Conservation (phyloP, 2,329 filamentous ascomycete species). For the Orbilia blumenaviensis region DNA sequence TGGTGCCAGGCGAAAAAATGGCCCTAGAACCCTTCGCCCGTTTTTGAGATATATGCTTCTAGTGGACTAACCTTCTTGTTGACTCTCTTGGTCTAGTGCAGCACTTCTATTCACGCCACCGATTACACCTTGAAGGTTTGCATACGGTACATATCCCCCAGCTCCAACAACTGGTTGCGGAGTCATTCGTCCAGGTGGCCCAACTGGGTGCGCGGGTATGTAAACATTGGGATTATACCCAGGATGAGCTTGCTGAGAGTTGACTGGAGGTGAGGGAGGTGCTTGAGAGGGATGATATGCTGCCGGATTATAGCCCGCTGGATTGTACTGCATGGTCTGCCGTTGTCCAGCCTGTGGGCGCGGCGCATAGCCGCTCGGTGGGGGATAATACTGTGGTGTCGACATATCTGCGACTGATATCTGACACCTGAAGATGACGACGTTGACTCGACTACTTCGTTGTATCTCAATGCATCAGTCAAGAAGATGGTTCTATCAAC, state of each 20-base stretch:
- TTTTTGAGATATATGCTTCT: background rate
- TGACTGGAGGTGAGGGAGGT: conserved; percentile 52
- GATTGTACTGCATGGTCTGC: conserved; percentile 52
- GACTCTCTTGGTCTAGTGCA: conserved; percentile 28
- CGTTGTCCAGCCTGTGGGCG: conserved; percentile 42
- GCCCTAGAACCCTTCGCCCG: too few relatives aligned
- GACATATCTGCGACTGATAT: conserved; percentile 34
- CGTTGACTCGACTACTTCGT: background rate
- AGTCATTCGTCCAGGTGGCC: conserved; percentile 46
- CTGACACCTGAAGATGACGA: conserved; percentile 11
- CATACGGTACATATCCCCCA: conserved; percentile 53
- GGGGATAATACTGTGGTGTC: conserved; percentile 49
- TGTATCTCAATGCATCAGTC: conserved; percentile 31
- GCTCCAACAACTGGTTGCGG: conserved; percentile 49
- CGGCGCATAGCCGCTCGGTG: conserved; percentile 45
- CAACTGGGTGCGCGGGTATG: conserved; percentile 45
- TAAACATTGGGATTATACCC: conserved; percentile 48
- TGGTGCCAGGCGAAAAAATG: too few relatives aligned
- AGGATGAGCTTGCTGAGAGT: conserved; percentile 36
- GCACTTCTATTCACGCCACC: conserved; percentile 52
- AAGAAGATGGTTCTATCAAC: background rate
- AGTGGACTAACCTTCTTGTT: conserved; percentile 49
- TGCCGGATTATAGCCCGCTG: conserved; percentile 50
- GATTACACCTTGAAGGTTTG: conserved; percentile 52
- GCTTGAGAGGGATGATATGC: conserved; percentile 41